Percentiles rank a stretch among this genome's conserved stretches.
phyloP scores from a whole-genome alignment of 1,139 yeast species.

The Protomyces arabidopsidicola region DNA sequence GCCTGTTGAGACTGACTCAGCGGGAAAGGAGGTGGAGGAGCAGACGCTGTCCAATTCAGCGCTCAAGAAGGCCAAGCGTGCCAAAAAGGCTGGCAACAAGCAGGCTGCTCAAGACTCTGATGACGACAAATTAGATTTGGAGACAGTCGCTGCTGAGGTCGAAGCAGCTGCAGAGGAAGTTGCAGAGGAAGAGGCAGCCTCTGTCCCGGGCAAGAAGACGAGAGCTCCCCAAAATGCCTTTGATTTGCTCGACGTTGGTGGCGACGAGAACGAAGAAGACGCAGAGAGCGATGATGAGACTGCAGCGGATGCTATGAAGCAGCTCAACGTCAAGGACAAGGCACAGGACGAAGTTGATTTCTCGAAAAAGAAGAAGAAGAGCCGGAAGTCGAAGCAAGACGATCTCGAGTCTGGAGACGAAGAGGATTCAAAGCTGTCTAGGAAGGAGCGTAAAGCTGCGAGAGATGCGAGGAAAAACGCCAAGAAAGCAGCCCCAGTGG shows the following conservation, averaged over 20 bases:
- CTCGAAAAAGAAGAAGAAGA: conserved; percentile 6
- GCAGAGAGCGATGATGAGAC: neutral
- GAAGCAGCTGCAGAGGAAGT: conserved; percentile 1
- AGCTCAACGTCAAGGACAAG: conserved; percentile 2
- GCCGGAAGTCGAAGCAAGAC: conserved; percentile 6
- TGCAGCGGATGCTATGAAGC: conserved; percentile 1
- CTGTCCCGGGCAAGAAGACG: neutral
- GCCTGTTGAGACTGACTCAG: neutral
- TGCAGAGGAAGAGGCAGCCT: conserved; percentile 1
- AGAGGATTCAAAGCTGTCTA: neutral
- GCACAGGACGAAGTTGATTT: conserved; percentile 4
- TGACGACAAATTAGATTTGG: conserved; percentile 14
- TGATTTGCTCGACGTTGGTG: conserved; percentile 4
- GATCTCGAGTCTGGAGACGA: conserved; percentile 14
- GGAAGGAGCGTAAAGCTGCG: conserved; percentile 20
- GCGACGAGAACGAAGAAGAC: conserved; percentile 10
- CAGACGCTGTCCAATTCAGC: conserved; percentile 24
- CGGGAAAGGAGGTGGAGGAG: conserved; percentile 1
- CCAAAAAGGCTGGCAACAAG: conserved; percentile 20
- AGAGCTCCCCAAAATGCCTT: conserved; percentile 7
- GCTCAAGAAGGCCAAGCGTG: conserved; percentile 18
- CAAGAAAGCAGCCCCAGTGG: conserved; percentile 7
- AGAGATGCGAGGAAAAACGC: conserved; percentile 16
- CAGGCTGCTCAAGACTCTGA: conserved; percentile 7
- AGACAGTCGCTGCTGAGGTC: conserved; percentile 1